Evolutionary conservation across 371 early-diverging fungal species (phyloP).

Genomic region (Lichtheimia corymbifera): DNA sequence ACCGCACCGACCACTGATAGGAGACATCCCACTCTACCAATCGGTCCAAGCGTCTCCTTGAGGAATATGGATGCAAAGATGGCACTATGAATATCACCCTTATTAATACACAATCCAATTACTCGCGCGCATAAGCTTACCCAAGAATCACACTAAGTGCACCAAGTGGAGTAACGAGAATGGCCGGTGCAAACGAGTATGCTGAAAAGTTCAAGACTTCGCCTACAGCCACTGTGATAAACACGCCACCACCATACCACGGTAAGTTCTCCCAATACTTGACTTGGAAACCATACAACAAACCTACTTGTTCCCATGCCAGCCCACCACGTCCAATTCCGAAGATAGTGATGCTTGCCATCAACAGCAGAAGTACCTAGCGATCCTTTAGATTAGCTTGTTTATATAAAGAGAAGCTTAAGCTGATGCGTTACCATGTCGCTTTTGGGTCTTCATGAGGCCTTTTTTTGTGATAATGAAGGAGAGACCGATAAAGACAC

Average conservation of each 20-base stretch:
- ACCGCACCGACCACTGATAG: constrained; percentile 88
- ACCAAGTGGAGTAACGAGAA: constrained; percentile 90
- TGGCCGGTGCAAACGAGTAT: constrained; percentile 92
- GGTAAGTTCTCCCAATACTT: no score
- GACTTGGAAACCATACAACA: not conserved
- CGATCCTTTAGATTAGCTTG: not conserved
- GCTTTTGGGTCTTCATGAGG: constrained; percentile 24
- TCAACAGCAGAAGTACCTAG: constrained; percentile 66
- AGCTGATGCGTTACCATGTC: constrained; percentile 14
- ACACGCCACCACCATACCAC: not conserved
- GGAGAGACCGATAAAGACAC: constrained; percentile 79
- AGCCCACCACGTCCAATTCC: constrained; percentile 87
- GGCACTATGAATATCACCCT: constrained; percentile 19
- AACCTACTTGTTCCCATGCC: constrained; percentile 82
- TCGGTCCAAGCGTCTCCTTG: constrained; percentile 76
- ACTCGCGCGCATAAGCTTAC: constrained; percentile 28
- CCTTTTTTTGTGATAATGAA: constrained; percentile 90
- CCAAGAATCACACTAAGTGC: constrained; percentile 86
- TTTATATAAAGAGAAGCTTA: not conserved
- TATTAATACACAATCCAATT: not conserved
- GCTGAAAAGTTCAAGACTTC: constrained; percentile 92
- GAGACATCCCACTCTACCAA: constrained; percentile 87
- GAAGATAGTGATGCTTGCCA: constrained; percentile 69
- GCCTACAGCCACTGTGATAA: constrained; percentile 76
- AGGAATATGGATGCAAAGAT: constrained; percentile 50